Percentiles rank a stretch among this genome's conserved stretches.
Evolutionary conservation across 345 rosid genomes (phyloP).

Genomic region (Salix arbutifolia): DNA sequence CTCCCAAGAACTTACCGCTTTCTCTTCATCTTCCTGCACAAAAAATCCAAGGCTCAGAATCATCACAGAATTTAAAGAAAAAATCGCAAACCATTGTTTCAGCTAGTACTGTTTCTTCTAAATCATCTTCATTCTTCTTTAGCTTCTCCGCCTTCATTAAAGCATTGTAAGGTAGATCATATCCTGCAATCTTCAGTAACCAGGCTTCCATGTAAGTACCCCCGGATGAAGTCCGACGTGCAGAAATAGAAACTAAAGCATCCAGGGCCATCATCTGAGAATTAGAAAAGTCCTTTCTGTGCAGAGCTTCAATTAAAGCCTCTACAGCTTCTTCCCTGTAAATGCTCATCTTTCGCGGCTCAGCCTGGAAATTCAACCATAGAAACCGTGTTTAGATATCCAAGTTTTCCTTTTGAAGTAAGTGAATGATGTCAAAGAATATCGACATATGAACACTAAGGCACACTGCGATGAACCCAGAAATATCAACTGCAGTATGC

Average conservation of each 20-base stretch:
- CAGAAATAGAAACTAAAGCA: conserved; percentile 45
- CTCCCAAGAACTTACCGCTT: conserved; percentile 52
- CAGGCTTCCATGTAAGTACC: conserved; percentile 47
- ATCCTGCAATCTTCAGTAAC: conserved; percentile 61
- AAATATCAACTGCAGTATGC: too few relatives aligned
- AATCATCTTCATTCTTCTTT: conserved; percentile 25
- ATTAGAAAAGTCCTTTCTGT: conserved; percentile 49
- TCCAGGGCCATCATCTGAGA: conserved; percentile 52
- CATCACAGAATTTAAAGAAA: not conserved
- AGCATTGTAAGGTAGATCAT: conserved; percentile 45
- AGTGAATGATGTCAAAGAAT: not conserved
- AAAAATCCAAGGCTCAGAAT: conserved; percentile 3
- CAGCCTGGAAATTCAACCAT: conserved; percentile 31
- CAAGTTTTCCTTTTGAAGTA: not conserved
- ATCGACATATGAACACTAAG: too few relatives aligned
- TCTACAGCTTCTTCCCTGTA: conserved; percentile 69
- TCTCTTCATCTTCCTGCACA: conserved; percentile 53
- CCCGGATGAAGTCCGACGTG: conserved; percentile 44
- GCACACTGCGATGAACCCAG: too few relatives aligned
- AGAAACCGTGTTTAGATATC: conserved; percentile 3
- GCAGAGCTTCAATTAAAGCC: conserved; percentile 50
- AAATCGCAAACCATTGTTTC: conserved; percentile 39
- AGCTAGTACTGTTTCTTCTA: conserved; percentile 23
- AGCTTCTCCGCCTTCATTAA: conserved; percentile 37
- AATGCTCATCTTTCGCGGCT: conserved; percentile 74